Base-by-base conservation (phyloP, 352 stramenopile genomes). In the Phytophthora fragariae region DNA sequence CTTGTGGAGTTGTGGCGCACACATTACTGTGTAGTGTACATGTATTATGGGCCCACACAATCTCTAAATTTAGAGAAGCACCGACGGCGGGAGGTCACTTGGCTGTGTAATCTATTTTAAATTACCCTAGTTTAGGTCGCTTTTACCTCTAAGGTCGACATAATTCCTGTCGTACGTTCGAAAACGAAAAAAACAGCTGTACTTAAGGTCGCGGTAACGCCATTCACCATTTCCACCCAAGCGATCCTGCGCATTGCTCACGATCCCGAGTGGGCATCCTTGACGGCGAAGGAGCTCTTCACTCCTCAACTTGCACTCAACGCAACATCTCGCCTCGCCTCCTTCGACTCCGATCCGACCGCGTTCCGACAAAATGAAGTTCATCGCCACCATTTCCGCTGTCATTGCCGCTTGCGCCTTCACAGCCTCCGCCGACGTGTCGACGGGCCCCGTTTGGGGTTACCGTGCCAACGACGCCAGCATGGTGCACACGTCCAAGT, bases 391-490 rank as follows among this genome's bases (percentile, higher is more conserved):
- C 14, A 31, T 21, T 14, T 65, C 68, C n/a, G 39, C 55, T 49
- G 11, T 65, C 46, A 44, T 75, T 19, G 61, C 53, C 15, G 12
- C 39, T 11, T 72, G 52, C 17, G 56, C 68, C 15, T 19, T 72
- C 15, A 49, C 57, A 2, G 68, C 49, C 12, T 62, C 60, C 33
- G 49, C 58, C 33, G 70, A 57, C 5, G 39, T 19, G 27, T 41
- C 56, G 2, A 57, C 33, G 2, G 61, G 56, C 4, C 44, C 59
- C 31, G 24, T 58, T 6, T 82, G 75, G 75, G 67, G 71, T 21
- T 82, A 82, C 61, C 59, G 57, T 5, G 47, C 46, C 57, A 57
- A 68, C 29, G 58, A 75, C 41, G 27, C 67, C 10, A 65, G 55
- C 8, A 61, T 79, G 47, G 68, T 61, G 12, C 44, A 44, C 27